Base-by-base conservation (phyloP, 352 stramenopile genomes). In the Globisporangium yorkense region DNA sequence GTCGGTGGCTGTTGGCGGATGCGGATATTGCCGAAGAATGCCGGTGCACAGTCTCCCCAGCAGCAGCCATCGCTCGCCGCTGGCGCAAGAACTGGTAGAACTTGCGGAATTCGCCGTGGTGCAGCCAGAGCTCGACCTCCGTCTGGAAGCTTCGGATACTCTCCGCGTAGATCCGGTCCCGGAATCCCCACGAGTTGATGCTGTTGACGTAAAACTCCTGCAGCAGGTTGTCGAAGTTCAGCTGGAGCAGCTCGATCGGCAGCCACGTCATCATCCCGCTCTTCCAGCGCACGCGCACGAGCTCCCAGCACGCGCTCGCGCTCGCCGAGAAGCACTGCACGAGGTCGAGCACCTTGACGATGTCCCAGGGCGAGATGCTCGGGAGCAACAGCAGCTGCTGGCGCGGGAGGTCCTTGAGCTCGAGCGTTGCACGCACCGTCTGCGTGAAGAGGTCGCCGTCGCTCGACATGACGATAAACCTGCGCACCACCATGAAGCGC, bases 141-240 rank as follows among this genome's bases (percentile, higher is more conserved):
- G 81, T 92, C 35, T 63, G 68, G 53, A 73, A 83, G 2, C 33
- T 44, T 15, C 43, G 46, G 12, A 86, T 65, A 37, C 68, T 87
- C 10, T 66, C 55, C 1, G 65, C 60, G 31, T 71, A 62, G 29
- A 89, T 57, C 35, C 81, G 79, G 24, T 67, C 54, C 39, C 72
- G 67, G 45, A 88, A 81, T 6, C 56, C 67, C 81, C 81, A 92
- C 40, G 81, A 92, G 59, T 92, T 92, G 61, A 88, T 74, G 29
- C 63, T 84, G 54, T 82, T 88, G 45, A 89, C 79, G 51, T 88
- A 92, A 57, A 92, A 88, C 54, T 82, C 74, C 54, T 92, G 78
- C 48, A 92, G 58, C 47, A 89, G 52, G 10, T 77, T 57, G 16
- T 67, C 39, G 7, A 74, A 67, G 29, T 66, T 68, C 27, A 65